Evolutionary conservation across 129 eudicot genomes (phyloP).

Genomic region (Tanacetum coccineum): DNA sequence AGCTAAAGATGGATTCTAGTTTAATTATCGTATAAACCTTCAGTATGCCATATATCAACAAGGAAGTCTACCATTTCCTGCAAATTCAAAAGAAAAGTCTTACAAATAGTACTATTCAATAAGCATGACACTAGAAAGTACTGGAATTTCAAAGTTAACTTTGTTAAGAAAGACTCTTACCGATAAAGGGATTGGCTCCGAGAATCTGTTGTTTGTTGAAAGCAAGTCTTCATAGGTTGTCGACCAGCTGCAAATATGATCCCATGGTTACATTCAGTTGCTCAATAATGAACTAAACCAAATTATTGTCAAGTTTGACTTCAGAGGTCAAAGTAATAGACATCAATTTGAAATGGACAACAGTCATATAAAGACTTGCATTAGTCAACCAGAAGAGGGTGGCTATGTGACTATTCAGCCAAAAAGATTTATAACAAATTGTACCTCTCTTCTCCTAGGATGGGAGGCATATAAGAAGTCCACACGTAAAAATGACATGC

Average conservation of each 20-base stretch:
- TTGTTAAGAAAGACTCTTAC: constrained; percentile 37
- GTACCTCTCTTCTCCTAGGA: background rate
- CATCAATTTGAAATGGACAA: background rate
- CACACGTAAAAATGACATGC: background rate
- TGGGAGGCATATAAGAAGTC: background rate
- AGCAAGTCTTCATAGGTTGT: constrained; percentile 70
- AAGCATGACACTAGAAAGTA: background rate
- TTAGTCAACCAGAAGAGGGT: background rate
- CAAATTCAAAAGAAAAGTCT: constrained; percentile 16
- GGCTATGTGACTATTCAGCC: background rate
- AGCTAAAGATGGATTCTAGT: constrained; percentile 11
- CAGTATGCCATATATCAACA: constrained; percentile 69
- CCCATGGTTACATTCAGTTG: background rate
- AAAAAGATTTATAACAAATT: background rate
- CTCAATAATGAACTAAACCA: background rate
- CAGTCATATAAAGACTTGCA: background rate
- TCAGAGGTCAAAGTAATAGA: background rate
- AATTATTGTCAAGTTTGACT: background rate
- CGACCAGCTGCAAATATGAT: constrained; percentile 61
- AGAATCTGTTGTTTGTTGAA: constrained; percentile 44
- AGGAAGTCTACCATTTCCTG: constrained; percentile 83
- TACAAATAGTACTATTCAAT: background rate
- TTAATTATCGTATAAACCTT: constrained; percentile 42
- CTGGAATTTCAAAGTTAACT: background rate
- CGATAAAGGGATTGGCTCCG: constrained; percentile 55